Evolutionary conservation across 1,139 yeast genomes (phyloP), one percentile per base, ranked within the genome.

Genomic region (Kodamaea fungicola): DNA sequence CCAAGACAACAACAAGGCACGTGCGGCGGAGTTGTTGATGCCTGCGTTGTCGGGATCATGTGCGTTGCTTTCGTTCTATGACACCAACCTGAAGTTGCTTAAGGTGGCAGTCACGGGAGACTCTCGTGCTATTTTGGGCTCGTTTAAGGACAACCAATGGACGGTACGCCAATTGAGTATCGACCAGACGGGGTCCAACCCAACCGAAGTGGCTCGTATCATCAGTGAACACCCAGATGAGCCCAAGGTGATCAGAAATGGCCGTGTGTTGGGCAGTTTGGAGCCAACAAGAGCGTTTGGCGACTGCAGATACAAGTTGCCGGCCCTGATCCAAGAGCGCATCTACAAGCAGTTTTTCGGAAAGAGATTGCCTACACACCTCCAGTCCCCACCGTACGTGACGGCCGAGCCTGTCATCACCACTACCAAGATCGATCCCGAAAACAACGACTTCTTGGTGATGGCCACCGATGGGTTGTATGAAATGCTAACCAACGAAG

Each of bases 281-380:
- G 98, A 94, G 60, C 98, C 99, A 4, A 80, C 96, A 0, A 74
- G 98, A 52, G 96, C 97, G 1, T 94, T 92, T 69, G 98, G 99
- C 33, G 99, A 92, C 61, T 95, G 96, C 44, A 76, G 96, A 45
- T 92, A 88, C 60, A 92, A 92, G 57, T 71, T 88, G 22, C 83
- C 86, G 22, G 73, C 72, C 2, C 80, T 81, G 23, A 74, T 87
- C 44, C 97, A 94, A 53, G 83, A 83, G 40, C 66, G 76, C 41
- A 74, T 85, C 22, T 83, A 87, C 49, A 74, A 82, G 43, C 83
- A 82, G 53, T 83, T 88, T 50, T 90, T 90, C 57, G 95, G 96
- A 27, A 78, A 92, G 55, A 69, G 83, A 42, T 78, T 86, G 34
- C 97, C 97, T 3, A 76, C 78, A 36, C 81, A 83, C 50, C 73